Evolutionary conservation across 441 rosid genomes (phyloP).

Genomic region (Erodium moschatum): DNA sequence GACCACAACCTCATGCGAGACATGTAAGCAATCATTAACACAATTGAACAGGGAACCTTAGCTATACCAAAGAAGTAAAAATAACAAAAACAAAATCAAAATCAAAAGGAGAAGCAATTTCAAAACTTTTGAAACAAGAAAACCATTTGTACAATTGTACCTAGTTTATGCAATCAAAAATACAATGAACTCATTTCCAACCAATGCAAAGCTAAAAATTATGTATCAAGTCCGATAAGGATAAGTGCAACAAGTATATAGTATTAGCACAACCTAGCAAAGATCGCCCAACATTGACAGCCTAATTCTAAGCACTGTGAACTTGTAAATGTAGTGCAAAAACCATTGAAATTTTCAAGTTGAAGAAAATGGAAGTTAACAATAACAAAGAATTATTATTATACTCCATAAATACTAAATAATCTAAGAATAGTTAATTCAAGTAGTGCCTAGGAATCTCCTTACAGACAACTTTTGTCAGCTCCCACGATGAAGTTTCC

Average conservation of each 20-base stretch:
- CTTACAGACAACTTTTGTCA: constrained; percentile 4
- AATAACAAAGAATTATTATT: background rate
- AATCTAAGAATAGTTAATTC: background rate
- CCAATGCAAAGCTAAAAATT: background rate
- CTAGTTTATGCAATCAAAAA: background rate
- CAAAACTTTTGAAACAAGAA: background rate
- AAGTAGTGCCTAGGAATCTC: constrained; percentile 8
- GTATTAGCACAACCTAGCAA: background rate
- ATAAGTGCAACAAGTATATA: background rate
- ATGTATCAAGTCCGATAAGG: background rate
- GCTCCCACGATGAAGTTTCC: background rate
- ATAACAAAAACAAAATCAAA: background rate
- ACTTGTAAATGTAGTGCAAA: background rate
- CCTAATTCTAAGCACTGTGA: background rate
- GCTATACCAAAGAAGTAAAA: background rate
- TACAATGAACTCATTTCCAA: background rate
- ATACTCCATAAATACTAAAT: background rate
- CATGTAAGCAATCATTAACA: background rate
- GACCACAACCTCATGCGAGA: background rate
- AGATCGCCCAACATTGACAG: background rate
- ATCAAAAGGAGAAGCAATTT: background rate
- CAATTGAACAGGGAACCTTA: background rate
- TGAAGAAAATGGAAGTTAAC: constrained; percentile 2
- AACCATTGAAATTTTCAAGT: background rate
- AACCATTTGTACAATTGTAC: background rate